Evolutionary conservation across 169 alveolate genomes (phyloP).

Genomic region (Ichthyophthirius multifiliis): DNA sequence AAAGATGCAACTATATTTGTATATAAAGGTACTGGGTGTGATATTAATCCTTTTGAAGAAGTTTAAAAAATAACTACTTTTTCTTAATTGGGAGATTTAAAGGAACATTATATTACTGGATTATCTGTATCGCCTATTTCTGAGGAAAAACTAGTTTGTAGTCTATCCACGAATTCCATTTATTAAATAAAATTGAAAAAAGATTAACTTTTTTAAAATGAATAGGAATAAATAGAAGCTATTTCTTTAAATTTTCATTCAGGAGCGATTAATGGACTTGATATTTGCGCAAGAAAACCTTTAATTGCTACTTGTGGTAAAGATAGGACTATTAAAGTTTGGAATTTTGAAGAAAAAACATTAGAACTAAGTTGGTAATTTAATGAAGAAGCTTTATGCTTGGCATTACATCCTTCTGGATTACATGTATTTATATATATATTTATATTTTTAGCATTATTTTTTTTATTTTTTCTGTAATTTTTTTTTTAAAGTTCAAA

Average conservation of each 20-base stretch:
- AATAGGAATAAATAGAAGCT: not conserved
- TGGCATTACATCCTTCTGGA: slow-evolving; percentile 93
- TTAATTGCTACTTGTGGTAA: slow-evolving; percentile 90
- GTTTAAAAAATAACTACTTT: not conserved
- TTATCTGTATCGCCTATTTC: not conserved
- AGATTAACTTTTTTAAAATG: not conserved
- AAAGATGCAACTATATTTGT: slow-evolving; percentile 37
- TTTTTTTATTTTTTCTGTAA: too few species aligned
- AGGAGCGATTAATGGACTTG: slow-evolving; percentile 51
- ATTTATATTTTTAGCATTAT: not conserved
- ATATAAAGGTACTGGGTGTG: slow-evolving; percentile 37
- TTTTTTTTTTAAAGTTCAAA: too few species aligned
- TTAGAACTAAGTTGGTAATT: slow-evolving; percentile 87
- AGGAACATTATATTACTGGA: not conserved
- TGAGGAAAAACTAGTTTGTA: not conserved
- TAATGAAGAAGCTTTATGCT: slow-evolving; percentile 88
- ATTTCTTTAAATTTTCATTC: slow-evolving; percentile 11
- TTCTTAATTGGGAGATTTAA: not conserved
- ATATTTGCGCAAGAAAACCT: slow-evolving; percentile 90
- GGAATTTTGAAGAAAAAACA: slow-evolving; percentile 88
- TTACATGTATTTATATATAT: slow-evolving; percentile 60
- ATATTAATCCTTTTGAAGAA: not conserved
- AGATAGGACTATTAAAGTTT: slow-evolving; percentile 89
- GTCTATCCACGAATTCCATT: not conserved
- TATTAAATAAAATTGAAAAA: not conserved